Evolutionary conservation across 2,329 filamentous ascomycete species (phyloP), one percentile per base, ranked within the genome.

Genomic region (Fusarium nanum): DNA sequence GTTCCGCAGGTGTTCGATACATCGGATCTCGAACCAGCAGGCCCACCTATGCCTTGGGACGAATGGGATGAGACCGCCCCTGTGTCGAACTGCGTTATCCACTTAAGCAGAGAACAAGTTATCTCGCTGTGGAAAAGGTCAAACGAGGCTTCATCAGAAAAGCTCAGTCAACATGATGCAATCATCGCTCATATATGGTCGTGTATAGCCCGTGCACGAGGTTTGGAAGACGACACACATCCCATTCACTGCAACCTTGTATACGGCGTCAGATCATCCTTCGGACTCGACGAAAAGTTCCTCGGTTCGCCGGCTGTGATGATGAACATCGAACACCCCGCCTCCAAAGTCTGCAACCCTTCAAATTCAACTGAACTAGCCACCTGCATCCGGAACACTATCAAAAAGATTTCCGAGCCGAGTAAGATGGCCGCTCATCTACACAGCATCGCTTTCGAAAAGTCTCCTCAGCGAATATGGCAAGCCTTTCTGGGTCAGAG

Each of bases 381-480:
- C 0, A 22, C 30, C 4, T 34, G 44, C 12, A 55, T 76, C 10
- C 74, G 74, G 23, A 41, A 64, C 6, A 70, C 73, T 2, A 55
- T 73, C 20, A 55, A 25, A 9, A n/a, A 23, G 5, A 56, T 75
- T 1, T 46, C 56, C 2, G 11, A 66, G 0, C 50, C 41, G 2
- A 37, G n/a, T 0, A 65, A 60, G 2, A 18, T 76, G 11, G 59
- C 64, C 1, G 60, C 68, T 0, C 67, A 73, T 50, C 50, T 76
- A 1, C 64, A 76, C 30, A 53, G 54, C 2, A 20, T 76, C 4
- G 68, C 73, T 0, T 74, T 69, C 7, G 74, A 76, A 44, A 69
- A 63, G 37, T 69, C 75, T 2, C 75, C 75, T 13, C 75, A 76
- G 14, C 64, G 71, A 1, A 65, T 76, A 47, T 76, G 75, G 75